A percentile compares a stretch with the other conserved stretches of the same genome.
Conservation (phyloP, 2,329 filamentous ascomycete species). For the Harringtonia lauricola region DNA sequence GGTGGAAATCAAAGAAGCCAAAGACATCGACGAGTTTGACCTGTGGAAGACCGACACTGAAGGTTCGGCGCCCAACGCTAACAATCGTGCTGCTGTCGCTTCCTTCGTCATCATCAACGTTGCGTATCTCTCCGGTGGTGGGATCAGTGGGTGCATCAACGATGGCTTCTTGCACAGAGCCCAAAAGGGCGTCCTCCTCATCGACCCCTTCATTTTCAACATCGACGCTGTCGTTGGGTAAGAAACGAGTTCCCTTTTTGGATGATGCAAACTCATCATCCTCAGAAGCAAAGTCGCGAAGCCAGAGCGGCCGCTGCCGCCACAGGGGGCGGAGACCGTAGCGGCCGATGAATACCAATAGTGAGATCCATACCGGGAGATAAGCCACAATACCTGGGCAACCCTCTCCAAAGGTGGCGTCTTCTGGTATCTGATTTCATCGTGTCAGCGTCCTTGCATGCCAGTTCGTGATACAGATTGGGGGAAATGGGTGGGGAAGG, state of each 20-base stretch:
- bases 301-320: slow-evolving; percentile 21
- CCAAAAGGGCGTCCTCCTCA: background rate
- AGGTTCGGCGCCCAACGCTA: slow-evolving; percentile 5
- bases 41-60: slow-evolving; percentile 1
- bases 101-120: slow-evolving; percentile 2
- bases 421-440: slow-evolving; percentile 16
- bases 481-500: no score
- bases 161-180: background rate
- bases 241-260: background rate
- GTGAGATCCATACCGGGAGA: slow-evolving; percentile 19
- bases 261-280: slow-evolving; percentile 6
- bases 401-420: slow-evolving; percentile 18
- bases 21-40: slow-evolving; percentile 1
- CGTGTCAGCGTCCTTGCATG: background rate
- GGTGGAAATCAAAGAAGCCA: slow-evolving; percentile 1
- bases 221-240: background rate
- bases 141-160: background rate
- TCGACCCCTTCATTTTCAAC: background rate
- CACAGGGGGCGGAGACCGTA: slow-evolving; percentile 20
- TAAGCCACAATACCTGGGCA: slow-evolving; percentile 21
- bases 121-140: slow-evolving; percentile 1
- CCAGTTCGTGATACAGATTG: no score
- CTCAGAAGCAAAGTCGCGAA: slow-evolving; percentile 22
- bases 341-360: slow-evolving; percentile 18
- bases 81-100: slow-evolving; percentile 6